Base-by-base conservation (phyloP, 2,329 filamentous ascomycete genomes). In the Cladosporium halotolerans region DNA sequence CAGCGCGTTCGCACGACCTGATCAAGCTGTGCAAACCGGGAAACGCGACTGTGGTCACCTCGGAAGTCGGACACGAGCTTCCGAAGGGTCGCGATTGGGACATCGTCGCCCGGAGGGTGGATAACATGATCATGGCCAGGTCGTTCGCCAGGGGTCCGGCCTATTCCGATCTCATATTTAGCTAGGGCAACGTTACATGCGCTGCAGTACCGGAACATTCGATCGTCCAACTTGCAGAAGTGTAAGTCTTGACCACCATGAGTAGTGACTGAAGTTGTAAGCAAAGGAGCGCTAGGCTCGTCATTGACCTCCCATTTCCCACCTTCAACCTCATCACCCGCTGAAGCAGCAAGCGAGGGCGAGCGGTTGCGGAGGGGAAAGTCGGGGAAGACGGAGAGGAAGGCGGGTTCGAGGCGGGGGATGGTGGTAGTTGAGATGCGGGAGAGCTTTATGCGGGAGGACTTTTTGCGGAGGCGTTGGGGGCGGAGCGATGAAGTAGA, bases 391-490 rank as follows among this genome's bases (percentile, higher is more conserved):
- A 49, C 57, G 14, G 62, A 55, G 32, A 62, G n/a, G 68, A 70
- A 43, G 61, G 70, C 23, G 63, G 72, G n/a, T 41, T 76, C 74
- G 1, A 76, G 63, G 55, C 68, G 72, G 4, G 74, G 73, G 13
- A 72, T 60, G 44, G 72, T 69, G 7, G 71, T 73, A 2, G 16
- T 16, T 16, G 16, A 16, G 43, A n/a, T n/a, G n/a, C n/a, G n/a
- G n/a, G n/a, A n/a, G n/a, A n/a, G n/a, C n/a, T n/a, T n/a, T n/a
- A 76, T 71, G 56, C 78, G 77, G 2, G 81, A 83, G 8, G 34
- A 4, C 60, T 79, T 79, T 59, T 76, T 80, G 23, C 75, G 76
- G n/a, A 82, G 59, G 43, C 77, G 74, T 4, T 76, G 76, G 1
- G 80, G 56, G 16, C 16, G 16, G 3, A 18, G 16, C 16, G 16